Conservation (phyloP, 805 yeast species). For the Schizosaccharomyces cryophilus region DNA sequence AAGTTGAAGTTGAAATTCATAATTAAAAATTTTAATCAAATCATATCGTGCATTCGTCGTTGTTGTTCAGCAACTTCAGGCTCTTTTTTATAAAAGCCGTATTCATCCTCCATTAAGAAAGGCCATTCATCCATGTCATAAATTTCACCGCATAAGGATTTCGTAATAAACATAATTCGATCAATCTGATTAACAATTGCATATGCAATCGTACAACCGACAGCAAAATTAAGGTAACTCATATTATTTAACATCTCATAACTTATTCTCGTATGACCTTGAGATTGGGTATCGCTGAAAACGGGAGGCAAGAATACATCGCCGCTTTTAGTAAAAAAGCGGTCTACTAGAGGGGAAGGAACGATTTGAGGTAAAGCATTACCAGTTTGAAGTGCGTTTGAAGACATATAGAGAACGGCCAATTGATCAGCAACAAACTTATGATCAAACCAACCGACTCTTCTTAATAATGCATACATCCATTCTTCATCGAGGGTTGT, state of each 20-base stretch:
- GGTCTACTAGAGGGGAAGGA: slow-evolving; percentile 9
- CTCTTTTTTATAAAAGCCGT: neutral
- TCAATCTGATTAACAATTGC: slow-evolving; percentile 1
- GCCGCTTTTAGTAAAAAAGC: slow-evolving; percentile 1
- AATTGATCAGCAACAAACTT: slow-evolving; percentile 11
- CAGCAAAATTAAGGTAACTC: neutral
- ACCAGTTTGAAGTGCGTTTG: slow-evolving; percentile 12
- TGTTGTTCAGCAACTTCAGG: neutral
- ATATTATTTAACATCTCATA: neutral
- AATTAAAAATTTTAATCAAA: too few relatives aligned
- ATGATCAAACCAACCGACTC: slow-evolving; percentile 14
- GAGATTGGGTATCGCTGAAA: neutral
- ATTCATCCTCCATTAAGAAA: neutral
- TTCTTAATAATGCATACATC: slow-evolving; percentile 8
- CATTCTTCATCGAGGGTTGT: slow-evolving; percentile 9
- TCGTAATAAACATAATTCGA: slow-evolving; percentile 1
- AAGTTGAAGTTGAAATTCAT: too few relatives aligned
- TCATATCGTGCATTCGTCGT: too few relatives aligned
- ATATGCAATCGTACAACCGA: slow-evolving; percentile 2
- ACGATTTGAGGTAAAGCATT: slow-evolving; percentile 14
- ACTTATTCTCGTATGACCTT: neutral
- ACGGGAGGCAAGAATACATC: neutral
- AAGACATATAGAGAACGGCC: slow-evolving; percentile 14
- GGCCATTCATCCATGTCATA: neutral
- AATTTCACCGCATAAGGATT: slow-evolving; percentile 1